Percentiles rank a stretch among this genome's conserved stretches.
phyloP scores from a whole-genome alignment of 139 green algal species.

The Chlorella vulgaris region DNA sequence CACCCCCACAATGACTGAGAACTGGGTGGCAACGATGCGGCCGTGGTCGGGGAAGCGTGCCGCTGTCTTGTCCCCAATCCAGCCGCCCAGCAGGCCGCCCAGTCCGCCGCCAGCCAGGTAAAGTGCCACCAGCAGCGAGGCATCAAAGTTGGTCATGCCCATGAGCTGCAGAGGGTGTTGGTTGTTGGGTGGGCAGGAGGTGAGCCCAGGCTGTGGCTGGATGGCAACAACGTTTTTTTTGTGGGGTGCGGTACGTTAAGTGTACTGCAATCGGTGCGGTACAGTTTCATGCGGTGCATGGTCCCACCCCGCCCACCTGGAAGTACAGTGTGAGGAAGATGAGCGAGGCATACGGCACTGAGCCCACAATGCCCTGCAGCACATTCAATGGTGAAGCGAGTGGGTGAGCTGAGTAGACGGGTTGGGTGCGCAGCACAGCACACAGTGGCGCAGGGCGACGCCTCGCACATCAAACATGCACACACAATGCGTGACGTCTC shows the following conservation, averaged over 20 bases:
- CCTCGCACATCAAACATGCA: no score
- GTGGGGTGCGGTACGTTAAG: no score
- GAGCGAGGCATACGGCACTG: constrained; percentile 44
- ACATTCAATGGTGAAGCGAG: no score
- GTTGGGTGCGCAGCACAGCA: no score
- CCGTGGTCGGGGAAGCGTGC: constrained; percentile 58
- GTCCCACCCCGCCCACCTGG: constrained; percentile 1
- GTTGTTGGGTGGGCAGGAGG: not conserved
- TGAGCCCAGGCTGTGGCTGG: no score
- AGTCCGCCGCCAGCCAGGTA: constrained; percentile 42
- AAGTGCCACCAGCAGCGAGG: constrained; percentile 47
- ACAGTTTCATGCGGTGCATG: not conserved
- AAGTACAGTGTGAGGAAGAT: constrained; percentile 55
- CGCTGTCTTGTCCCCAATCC: constrained; percentile 65
- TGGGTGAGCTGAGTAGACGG: no score
- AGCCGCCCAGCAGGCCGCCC: constrained; percentile 71
- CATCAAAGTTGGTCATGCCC: constrained; percentile 55
- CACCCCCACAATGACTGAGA: constrained; percentile 58
- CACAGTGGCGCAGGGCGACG: no score
- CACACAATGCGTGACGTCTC: no score
- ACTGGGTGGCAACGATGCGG: constrained; percentile 65
- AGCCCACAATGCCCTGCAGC: constrained; percentile 45
- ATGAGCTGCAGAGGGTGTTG: constrained; percentile 9
- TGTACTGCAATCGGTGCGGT: no score
- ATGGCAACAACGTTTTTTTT: no score